Evolutionary conservation across 2,329 filamentous ascomycete species (phyloP), one percentile per base, ranked within the genome.

Genomic region (Diaporthe helianthi): DNA sequence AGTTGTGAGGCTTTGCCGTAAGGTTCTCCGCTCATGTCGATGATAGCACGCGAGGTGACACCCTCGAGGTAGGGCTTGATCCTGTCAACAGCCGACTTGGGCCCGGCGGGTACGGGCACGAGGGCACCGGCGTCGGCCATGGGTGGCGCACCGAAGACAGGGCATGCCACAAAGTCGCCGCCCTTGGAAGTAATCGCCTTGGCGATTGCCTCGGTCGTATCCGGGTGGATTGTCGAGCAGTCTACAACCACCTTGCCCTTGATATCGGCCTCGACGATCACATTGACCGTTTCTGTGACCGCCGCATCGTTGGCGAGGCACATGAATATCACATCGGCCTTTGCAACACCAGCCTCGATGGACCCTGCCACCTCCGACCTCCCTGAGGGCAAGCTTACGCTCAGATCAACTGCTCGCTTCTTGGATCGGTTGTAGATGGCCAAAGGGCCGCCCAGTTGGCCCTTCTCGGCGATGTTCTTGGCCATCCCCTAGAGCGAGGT

Each of bases 141-240:
- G 9, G 88, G 86, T 2, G 91, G 90, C 1, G 90, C 89, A 7
- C 91, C 91, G 75, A 94, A 94, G 5, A 94, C 88, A 22, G 85
- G 85, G 6, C 83, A 85, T 0, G 92, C 92, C 22, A 97, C 88
- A 76, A 97, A 97, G 47, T 89, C 84, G 2, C 87, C 93, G 7
- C 92, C 92, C 29, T 84, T 84, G 1, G 78, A 83, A 15, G 82
- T 82, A 70, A 91, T 82, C 31, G 80, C 83, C 73, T 88, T 83
- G 31, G 90, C 90, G 3, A 93, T 79, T 31, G 83, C 84, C 71
- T 92, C 87, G 1, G 92, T 92, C 4, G 92, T 93, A 67, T 94
- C 91, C 0, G 94, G 94, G 78, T 96, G 92, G 44, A 97, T 88
- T 31, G 94, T 97, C 4, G 93, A 96, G 84, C 92, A 94, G 77